Percentiles rank a stretch among this genome's conserved stretches.
Evolutionary conservation across 768 basidiomycete genomes (phyloP).

Genomic region (Gloeostereum incarnatum): DNA sequence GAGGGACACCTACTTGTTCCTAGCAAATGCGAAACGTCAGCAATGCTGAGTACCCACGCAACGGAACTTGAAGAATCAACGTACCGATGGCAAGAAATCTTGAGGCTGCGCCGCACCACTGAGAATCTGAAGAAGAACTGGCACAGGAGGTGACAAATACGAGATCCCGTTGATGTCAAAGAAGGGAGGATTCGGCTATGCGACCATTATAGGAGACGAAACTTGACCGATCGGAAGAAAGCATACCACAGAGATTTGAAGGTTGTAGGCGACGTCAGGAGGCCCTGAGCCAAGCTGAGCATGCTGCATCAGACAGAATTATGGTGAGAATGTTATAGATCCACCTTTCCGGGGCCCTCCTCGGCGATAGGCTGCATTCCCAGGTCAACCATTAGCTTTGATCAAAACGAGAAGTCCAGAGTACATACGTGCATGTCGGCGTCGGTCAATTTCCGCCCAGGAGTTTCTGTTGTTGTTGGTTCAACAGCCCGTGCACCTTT

Average conservation of each 20-base stretch:
- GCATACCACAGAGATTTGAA: slow-evolving; percentile 13
- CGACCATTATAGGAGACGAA: no score
- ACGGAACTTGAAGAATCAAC: background rate
- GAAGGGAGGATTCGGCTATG: slow-evolving; percentile 22
- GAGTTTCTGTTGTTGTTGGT: slow-evolving; percentile 17
- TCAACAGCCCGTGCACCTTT: slow-evolving; percentile 21
- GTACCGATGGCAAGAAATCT: slow-evolving; percentile 33
- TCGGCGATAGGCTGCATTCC: slow-evolving; percentile 7
- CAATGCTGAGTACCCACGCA: background rate
- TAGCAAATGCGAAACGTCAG: no score
- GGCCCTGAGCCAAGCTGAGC: slow-evolving; percentile 12
- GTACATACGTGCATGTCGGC: slow-evolving; percentile 18
- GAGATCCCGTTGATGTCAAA: slow-evolving; percentile 20
- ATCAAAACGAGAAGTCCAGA: background rate
- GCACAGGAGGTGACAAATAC: slow-evolving; percentile 30
- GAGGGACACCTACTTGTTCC: no score
- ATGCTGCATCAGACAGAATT: background rate
- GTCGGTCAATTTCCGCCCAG: slow-evolving; percentile 16
- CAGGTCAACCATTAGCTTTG: background rate
- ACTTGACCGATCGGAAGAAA: no score
- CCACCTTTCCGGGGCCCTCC: slow-evolving; percentile 12
- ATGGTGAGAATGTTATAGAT: background rate
- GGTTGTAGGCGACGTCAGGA: slow-evolving; percentile 13
- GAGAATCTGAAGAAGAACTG: slow-evolving; percentile 44
- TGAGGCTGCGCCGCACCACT: slow-evolving; percentile 35